phyloP scores from a whole-genome alignment of 257 asterid genomes.

The Verbena officinalis region DNA sequence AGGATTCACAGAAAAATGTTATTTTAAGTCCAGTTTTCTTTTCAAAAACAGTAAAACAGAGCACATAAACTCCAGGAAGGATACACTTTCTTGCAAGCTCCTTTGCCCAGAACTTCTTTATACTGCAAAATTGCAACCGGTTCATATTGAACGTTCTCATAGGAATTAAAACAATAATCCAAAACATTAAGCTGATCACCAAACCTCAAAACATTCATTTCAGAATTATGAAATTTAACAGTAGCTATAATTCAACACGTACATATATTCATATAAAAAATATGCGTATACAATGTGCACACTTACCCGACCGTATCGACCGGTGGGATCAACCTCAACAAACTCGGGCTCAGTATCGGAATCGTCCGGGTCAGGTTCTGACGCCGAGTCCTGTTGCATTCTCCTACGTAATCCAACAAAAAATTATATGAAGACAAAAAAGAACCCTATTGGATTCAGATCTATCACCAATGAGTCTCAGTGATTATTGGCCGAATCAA shows the following conservation, averaged over 20 bases:
- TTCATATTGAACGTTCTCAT: constrained; percentile 13
- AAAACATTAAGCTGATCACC: constrained; percentile 18
- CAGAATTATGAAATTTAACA: constrained; percentile 8
- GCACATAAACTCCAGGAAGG: constrained; percentile 38
- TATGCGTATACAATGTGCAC: not conserved
- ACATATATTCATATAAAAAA: not conserved
- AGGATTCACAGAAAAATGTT: constrained; percentile 37
- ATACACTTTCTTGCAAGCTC: constrained; percentile 99
- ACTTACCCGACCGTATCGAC: constrained; percentile 97
- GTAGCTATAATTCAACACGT: constrained; percentile 1
- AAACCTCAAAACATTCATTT: constrained; percentile 11
- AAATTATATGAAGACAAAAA: not conserved
- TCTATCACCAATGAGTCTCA: constrained; percentile 14
- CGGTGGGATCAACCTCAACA: constrained; percentile 91
- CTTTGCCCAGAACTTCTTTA: constrained; percentile 89
- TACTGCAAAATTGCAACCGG: constrained; percentile 68
- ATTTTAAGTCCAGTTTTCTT: not conserved
- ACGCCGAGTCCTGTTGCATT: constrained; percentile 66
- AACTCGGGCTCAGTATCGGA: constrained; percentile 77
- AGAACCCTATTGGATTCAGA: constrained; percentile 31
- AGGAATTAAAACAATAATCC: constrained; percentile 21
- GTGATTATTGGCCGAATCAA: constrained; percentile 15
- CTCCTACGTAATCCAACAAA: constrained; percentile 33
- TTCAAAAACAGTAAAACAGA: constrained; percentile 2
- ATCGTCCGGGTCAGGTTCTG: constrained; percentile 85